Evolutionary conservation across 2,329 filamentous ascomycete species (phyloP).

Genomic region (Stagonosporopsis rhizophila): DNA sequence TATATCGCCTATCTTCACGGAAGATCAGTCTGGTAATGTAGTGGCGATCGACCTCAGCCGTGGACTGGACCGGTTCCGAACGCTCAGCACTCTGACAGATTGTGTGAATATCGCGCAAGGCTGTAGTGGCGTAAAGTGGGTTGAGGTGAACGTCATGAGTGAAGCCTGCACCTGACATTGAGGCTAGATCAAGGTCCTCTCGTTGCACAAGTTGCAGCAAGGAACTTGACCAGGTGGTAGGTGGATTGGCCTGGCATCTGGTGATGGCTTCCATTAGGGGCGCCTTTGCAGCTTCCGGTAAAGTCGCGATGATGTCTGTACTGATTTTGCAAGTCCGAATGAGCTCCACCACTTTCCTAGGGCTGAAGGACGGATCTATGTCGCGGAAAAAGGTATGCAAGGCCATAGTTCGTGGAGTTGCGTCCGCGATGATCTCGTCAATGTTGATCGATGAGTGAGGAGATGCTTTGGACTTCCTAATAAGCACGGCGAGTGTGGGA

Average conservation of each 20-base stretch:
- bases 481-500: conserved; percentile 47
- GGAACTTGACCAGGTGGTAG: conserved; percentile 74
- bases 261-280: conserved; percentile 84
- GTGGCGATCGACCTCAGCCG: conserved; percentile 80
- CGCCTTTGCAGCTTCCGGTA: conserved; percentile 83
- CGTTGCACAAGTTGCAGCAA: conserved; percentile 80
- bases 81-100: conserved; percentile 74
- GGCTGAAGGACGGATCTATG: conserved; percentile 46
- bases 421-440: conserved; percentile 41
- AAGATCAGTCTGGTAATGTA: conserved; percentile 88
- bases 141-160: conserved; percentile 33
- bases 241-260: conserved; percentile 83
- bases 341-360: conserved; percentile 72
- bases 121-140: conserved; percentile 21
- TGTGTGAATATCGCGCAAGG: conserved; percentile 72
- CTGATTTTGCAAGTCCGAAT: conserved; percentile 76
- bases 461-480: conserved; percentile 47
- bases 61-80: conserved; percentile 73
- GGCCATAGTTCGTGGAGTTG: conserved; percentile 66
- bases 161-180: conserved; percentile 27
- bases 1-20: conserved; percentile 85
- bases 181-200: conserved; percentile 71
- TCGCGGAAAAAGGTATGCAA: conserved; percentile 72
- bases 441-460: conserved; percentile 48
- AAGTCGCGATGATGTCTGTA: conserved; percentile 73